phyloP scores from a whole-genome alignment of 1,284 basidiomycete genomes.

The Ganoderma meredithae region DNA sequence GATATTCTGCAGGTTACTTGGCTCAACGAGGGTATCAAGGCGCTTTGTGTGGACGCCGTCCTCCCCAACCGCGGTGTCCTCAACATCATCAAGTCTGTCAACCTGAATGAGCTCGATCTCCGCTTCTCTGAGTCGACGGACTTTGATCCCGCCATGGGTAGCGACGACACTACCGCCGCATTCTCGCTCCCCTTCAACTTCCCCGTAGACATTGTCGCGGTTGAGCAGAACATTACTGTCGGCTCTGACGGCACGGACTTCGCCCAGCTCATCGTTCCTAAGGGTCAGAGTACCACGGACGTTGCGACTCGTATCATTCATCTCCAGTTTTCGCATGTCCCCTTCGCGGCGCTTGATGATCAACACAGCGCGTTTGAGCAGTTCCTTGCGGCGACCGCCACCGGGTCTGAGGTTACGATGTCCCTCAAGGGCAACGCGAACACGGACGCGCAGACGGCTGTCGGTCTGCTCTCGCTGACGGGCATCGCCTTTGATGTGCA shows the following conservation, averaged over 20 bases:
- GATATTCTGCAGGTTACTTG: conserved; percentile 61
- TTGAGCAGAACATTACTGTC: conserved; percentile 70
- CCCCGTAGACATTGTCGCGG: conserved; percentile 70
- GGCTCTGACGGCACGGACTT: conserved; percentile 63
- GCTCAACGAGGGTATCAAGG: conserved; percentile 80
- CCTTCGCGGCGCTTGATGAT: conserved; percentile 63
- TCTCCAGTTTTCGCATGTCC: conserved; percentile 66
- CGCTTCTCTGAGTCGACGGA: conserved; percentile 65
- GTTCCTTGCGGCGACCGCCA: conserved; percentile 75
- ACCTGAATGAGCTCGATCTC: conserved; percentile 69
- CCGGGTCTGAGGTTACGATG: conserved; percentile 57
- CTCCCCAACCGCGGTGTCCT: conserved; percentile 73
- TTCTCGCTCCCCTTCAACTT: conserved; percentile 79
- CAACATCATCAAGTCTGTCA: conserved; percentile 72
- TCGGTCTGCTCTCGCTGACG: conserved; percentile 69
- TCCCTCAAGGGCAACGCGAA: conserved; percentile 66
- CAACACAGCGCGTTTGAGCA: conserved; percentile 64
- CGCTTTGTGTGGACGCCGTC: conserved; percentile 64
- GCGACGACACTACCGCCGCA: conserved; percentile 63
- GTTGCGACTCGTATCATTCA: conserved; percentile 69
- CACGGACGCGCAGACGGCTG: conserved; percentile 71
- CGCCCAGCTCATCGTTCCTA: conserved; percentile 70
- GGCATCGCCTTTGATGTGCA: conserved; percentile 72
- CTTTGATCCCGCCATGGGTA: conserved; percentile 67
- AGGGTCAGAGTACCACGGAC: conserved; percentile 67